A percentile compares a stretch with the other conserved stretches of the same genome.
Evolutionary conservation across 176 grass and related monocot species (phyloP).

Genomic region (Elaeis guineensis): DNA sequence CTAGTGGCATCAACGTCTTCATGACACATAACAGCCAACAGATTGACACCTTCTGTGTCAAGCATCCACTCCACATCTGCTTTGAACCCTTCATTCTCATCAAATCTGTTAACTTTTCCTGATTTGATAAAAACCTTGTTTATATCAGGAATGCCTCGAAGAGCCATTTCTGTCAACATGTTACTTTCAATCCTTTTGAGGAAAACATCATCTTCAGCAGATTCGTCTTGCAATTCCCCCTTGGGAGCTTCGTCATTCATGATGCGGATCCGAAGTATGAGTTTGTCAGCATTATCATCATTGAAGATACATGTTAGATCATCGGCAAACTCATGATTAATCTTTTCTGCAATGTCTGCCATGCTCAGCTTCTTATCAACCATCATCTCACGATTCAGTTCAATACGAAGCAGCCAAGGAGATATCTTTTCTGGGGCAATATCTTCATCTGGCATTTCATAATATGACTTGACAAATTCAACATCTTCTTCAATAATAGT

Average conservation of each 20-base stretch:
- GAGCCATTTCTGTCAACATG: constrained; percentile 99
- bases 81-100: constrained; percentile 71
- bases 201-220: constrained; percentile 91
- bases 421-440: constrained; percentile 90
- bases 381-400: constrained; percentile 98
- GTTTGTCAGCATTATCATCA: constrained; percentile 99
- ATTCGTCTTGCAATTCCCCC: constrained; percentile 91
- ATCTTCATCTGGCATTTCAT: constrained; percentile 98
- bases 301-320: constrained; percentile 97
- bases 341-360: constrained; percentile 95
- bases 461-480: constrained; percentile 89
- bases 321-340: constrained; percentile 91
- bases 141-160: constrained; percentile 94
- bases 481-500: constrained; percentile 94
- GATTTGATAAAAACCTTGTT: constrained; percentile 96
- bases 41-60: constrained; percentile 95
- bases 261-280: constrained; percentile 94
- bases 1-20: constrained; percentile 93
- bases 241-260: constrained; percentile 94
- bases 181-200: constrained; percentile 86
- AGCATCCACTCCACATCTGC: constrained; percentile 86
- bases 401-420: constrained; percentile 88
- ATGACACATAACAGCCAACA: constrained; percentile 93
- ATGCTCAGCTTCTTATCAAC: constrained; percentile 99
- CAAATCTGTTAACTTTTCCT: constrained; percentile 70